Evolutionary conservation across 371 early-diverging fungal species (phyloP), one percentile per base, ranked within the genome.

Genomic region (Dichotomocladium elegans): DNA sequence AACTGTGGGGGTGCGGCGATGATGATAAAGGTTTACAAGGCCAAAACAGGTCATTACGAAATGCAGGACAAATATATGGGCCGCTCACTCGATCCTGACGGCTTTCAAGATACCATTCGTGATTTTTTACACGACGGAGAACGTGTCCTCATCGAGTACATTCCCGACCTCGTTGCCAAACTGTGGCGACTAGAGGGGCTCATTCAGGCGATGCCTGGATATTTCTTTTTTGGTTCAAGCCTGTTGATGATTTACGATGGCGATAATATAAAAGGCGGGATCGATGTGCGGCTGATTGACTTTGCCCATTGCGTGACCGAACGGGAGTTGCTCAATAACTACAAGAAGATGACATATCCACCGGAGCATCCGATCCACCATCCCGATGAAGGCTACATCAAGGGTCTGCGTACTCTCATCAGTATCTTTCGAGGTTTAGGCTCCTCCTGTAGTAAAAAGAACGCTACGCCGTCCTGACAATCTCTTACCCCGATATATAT

Each of bases 61-160:
- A 95, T 89, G 64, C 86, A 91, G 53, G 92, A 95, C 75, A 98
- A 98, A 66, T 98, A 98, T 66, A 87, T 86, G 56, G 98, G 98
- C 8, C 86, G 98, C 3, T 83, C 83, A 35, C 73, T 98, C 46
- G 82, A 83, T 35, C 80, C 85, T 17, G 71, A 74, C 25, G 83
- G 87, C 4, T 92, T 98, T 47, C 79, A 87, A 41, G 79, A 87
- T 29, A 79, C 92, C 2, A 70, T 98, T n/a, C 68, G 81, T 3
- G 82, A 86, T 42, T 98, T 91, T 52, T 70, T 98, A 4, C 87
- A 94, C 60, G 89, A 94, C 57, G 93, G 93, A 4, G 61, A 77
- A 4, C 66, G 70, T 24, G 78, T 91, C 27, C 77, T 88, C 22
- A 77, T 86, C 8, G 83, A 85, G 30, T 87, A 88, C 70, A 89